Evolutionary conservation across 2,329 filamentous ascomycete species (phyloP).

Genomic region (Apiospora saccharicola): DNA sequence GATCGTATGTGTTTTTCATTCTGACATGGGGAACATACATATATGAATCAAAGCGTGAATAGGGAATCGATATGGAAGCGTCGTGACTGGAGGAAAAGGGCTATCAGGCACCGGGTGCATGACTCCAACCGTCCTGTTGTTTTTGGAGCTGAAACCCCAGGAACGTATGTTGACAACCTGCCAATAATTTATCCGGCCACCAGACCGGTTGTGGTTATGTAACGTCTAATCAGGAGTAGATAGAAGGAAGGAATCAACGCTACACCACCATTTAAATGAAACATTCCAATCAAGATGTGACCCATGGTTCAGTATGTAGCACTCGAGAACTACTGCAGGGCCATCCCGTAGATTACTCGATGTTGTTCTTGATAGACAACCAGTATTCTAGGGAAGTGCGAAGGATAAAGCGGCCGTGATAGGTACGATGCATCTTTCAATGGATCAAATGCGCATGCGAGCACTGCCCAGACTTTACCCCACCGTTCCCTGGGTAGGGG

Average conservation of each 20-base stretch:
- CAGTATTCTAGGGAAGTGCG: background rate
- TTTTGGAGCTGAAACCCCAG: background rate
- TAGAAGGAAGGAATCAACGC: background rate
- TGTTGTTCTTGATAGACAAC: background rate
- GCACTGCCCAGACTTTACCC: background rate
- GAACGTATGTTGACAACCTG: background rate
- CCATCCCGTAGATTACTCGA: background rate
- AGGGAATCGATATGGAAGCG: background rate
- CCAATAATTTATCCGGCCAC: conserved; percentile 11
- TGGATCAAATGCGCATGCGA: background rate
- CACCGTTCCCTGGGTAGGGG: conserved; percentile 9
- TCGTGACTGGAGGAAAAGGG: conserved; percentile 10
- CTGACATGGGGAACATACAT: background rate
- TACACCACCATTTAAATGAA: background rate
- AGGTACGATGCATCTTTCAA: background rate
- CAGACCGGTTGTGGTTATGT: background rate
- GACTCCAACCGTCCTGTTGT: background rate
- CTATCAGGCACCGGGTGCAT: background rate
- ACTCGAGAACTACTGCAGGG: background rate
- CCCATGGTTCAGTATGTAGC: background rate
- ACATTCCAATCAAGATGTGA: background rate
- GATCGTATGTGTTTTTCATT: background rate
- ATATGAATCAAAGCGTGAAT: background rate
- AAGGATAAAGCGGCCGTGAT: background rate
- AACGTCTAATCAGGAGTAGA: background rate